Evolutionary conservation across 2,329 filamentous ascomycete genomes (phyloP).

Genomic region (Lojkania enalia): DNA sequence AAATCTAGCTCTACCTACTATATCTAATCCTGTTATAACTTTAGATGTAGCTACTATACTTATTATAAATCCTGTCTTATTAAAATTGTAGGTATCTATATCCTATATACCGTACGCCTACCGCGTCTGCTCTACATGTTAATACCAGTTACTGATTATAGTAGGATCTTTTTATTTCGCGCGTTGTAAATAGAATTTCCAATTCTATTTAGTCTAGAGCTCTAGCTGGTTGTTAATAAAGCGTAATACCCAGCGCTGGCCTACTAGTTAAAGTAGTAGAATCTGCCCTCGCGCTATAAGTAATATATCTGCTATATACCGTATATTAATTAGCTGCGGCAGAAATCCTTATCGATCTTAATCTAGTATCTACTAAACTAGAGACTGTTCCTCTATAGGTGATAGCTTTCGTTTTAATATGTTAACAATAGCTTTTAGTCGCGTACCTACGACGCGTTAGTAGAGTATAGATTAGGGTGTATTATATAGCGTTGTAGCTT

Average conservation of each 20-base stretch:
- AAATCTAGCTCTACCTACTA: too few relatives aligned
- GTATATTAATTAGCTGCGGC: not conserved
- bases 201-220: not conserved
- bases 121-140: not conserved
- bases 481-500: too few relatives aligned
- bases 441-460: conserved; percentile 14
- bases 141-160: not conserved
- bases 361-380: too few relatives aligned
- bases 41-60: too few relatives aligned
- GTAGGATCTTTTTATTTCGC: not conserved
- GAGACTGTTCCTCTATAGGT: too few relatives aligned
- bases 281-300: not conserved
- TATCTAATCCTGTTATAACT: not conserved
- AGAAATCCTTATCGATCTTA: not conserved
- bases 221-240: too few relatives aligned
- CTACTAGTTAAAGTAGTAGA: not conserved
- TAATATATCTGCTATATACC: not conserved
- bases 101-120: not conserved
- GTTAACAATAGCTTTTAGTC: not conserved
- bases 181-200: not conserved
- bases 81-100: too few relatives aligned
- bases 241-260: too few relatives aligned
- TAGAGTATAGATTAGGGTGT: conserved; percentile 45
- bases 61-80: too few relatives aligned
- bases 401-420: too few relatives aligned